phyloP scores from a whole-genome alignment of 2,329 filamentous ascomycete species.

The Neophaeococcomyces mojaviensis region DNA sequence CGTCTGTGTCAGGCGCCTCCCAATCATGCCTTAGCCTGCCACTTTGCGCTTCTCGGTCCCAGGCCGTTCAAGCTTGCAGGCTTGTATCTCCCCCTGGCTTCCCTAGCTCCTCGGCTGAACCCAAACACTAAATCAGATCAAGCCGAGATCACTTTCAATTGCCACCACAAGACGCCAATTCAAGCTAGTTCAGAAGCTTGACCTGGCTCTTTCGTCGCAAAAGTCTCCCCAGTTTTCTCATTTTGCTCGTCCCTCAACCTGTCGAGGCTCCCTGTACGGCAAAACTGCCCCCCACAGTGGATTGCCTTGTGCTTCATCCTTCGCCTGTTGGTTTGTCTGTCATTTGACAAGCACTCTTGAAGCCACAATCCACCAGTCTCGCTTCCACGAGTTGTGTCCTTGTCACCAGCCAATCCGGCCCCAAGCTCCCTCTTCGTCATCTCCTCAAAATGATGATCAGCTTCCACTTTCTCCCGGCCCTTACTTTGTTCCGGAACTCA shows the following conservation, averaged over 20 bases:
- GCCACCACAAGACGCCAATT: not conserved
- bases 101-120: not conserved
- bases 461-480: not conserved
- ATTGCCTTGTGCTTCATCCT: constrained; percentile 2
- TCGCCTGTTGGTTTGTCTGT: not conserved
- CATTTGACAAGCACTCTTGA: not conserved
- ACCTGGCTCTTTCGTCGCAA: not conserved
- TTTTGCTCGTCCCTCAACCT: not conserved
- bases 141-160: not conserved
- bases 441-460: constrained; percentile 5
- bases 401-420: constrained; percentile 6
- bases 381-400: not conserved
- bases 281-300: not conserved
- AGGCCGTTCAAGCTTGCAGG: not conserved
- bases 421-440: constrained; percentile 2
- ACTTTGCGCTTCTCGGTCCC: not conserved
- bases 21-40: constrained; percentile 4
- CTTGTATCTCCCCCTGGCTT: not conserved
- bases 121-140: constrained; percentile 2
- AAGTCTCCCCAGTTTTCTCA: not conserved
- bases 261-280: not conserved
- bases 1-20: not conserved
- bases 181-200: constrained; percentile 2
- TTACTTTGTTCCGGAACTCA: not conserved
- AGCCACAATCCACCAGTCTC: constrained; percentile 7